Evolutionary conservation across 2,329 filamentous ascomycete genomes (phyloP), one percentile per base, ranked within the genome.

Genomic region (Colletotrichum noveboracense): DNA sequence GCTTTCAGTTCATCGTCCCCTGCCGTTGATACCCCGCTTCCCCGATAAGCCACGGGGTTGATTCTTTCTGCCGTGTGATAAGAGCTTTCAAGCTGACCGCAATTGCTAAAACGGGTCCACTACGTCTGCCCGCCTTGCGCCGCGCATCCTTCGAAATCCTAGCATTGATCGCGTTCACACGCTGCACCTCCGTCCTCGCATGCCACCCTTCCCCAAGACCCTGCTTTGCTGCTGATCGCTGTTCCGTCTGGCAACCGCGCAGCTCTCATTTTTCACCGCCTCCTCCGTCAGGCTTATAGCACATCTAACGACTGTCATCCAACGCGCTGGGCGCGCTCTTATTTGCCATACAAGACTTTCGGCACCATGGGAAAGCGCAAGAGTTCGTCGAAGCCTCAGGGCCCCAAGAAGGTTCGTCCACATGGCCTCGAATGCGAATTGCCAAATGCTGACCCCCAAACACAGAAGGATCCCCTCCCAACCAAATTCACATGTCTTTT

Each of bases 401-500:
- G 93, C 77, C 93, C 94, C 30, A 97, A 95, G 87, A 98, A 93
- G 93, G 95, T 95, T 87, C 79, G 83, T 78, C 43, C 14, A 55
- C 73, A 36, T 13, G 12, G 16, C 30, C 28, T 10, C 18, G 69
- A n/a, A 18, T 36, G 18, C 7, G n/a, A 14, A 34, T 21, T 32
- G 30, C 16, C n/a, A 56, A n/a, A 26, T 26, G 61, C 32, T 58
- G 6, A 48, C 21, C 28, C 24, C 43, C 13, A 55, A 5, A 70
- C 56, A 76, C 79, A 94, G 93, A 87, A 90, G 83, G 94, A 96
- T 80, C 91, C 92, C 55, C 89, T 97, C 21, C 90, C 94, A 5
- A 96, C 95, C 4, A 91, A 92, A n/a, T 99, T 99, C 85, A 95
- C 96, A 73, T 99, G 97, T 84, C 93, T 99, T 61, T 99, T 99